These are phyloP conservation scores for Debaryomyces maramus DNA, from an alignment of 805 yeast species.

Conservation along the genomic window DNA sequence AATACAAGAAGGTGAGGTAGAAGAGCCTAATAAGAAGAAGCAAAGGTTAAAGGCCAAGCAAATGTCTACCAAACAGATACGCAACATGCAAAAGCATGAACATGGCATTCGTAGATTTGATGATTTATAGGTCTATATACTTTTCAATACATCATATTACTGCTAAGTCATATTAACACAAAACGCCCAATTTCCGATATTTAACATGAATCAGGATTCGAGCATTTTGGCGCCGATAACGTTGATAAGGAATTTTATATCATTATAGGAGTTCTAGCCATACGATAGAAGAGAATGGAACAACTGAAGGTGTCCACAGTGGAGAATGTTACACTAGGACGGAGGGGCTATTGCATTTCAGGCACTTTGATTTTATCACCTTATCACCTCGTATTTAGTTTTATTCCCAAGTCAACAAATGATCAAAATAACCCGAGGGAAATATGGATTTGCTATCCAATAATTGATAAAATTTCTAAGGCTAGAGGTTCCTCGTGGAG, in stretches of 20 bases:
- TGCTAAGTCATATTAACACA: no score
- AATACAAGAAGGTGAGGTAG: conserved; percentile 14
- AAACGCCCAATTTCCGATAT: no score
- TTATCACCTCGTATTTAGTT: conserved; percentile 41
- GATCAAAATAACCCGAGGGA: conserved; percentile 45
- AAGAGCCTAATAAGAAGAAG: conserved; percentile 26
- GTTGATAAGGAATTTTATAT: no score
- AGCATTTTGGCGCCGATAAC: no score
- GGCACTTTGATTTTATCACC: conserved; percentile 40
- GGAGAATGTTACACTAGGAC: conserved; percentile 37
- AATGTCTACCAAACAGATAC: conserved; percentile 45
- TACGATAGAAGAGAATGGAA: conserved; percentile 30
- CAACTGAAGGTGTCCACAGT: conserved; percentile 27
- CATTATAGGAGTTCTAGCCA: no score
- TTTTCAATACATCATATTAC: no score
- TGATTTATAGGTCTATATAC: conserved; percentile 52
- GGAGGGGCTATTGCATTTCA: conserved; percentile 36
- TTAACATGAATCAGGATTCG: no score
- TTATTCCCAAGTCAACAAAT: conserved; percentile 12
- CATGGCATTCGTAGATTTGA: conserved; percentile 69
- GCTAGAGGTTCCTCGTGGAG: conserved; percentile 53
- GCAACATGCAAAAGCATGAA: conserved; percentile 51
- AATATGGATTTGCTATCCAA: conserved; percentile 90
- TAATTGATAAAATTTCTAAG: conserved; percentile 63
- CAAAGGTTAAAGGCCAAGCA: conserved; percentile 32